Base-by-base conservation (phyloP, 352 stramenopile genomes). In the Pythium dissimile region DNA sequence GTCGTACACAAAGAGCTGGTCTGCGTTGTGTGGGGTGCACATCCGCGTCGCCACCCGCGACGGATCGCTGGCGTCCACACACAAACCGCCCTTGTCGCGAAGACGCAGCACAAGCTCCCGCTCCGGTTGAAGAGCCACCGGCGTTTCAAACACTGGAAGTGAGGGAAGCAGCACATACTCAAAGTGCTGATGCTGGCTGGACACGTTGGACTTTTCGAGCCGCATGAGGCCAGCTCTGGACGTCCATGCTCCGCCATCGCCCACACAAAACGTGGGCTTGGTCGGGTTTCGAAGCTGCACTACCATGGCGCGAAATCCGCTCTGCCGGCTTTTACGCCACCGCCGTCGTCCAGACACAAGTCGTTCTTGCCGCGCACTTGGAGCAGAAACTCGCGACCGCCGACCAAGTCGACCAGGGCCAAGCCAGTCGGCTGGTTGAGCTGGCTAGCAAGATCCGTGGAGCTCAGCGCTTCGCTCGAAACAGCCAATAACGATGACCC, bases 301-400 rank as follows among this genome's bases (percentile, higher is more conserved):
- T 10, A 30, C 18, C 23, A 31, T 15, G 30, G 43, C 45, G 51
- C 42, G 16, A 30, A 37, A 16, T 27, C 24, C 20, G 8, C 7
- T 12, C 20, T 18, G 7, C 41, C 23, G 1, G 37, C 21, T 37
- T n/a, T 20, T n/a, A n/a, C 3, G 28, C 46, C 43, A 12, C 61
- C 54, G 23, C 61, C 61, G 31, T 73, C 69, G 20, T 77, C 62
- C 18, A 74, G 50, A 20, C 69, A 77, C 38, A 72, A 30, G 28
- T 49, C 44, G 24, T 55, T 20, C 45, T 62, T 50, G 45, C 27
- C 37, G 13, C 21, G 32, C 9, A 62, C 24, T 3, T 27, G 37
- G 24, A 58, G 24, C 38, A 49, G 38, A 18, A 58, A 42, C 51
- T 55, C 48, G 13, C 18, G 18, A 18, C 45, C 30, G 45, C n/a